These are phyloP conservation scores for Blastocystis sp. DNA, from an alignment of 352 stramenopile species.

Conservation along the genomic window DNA sequence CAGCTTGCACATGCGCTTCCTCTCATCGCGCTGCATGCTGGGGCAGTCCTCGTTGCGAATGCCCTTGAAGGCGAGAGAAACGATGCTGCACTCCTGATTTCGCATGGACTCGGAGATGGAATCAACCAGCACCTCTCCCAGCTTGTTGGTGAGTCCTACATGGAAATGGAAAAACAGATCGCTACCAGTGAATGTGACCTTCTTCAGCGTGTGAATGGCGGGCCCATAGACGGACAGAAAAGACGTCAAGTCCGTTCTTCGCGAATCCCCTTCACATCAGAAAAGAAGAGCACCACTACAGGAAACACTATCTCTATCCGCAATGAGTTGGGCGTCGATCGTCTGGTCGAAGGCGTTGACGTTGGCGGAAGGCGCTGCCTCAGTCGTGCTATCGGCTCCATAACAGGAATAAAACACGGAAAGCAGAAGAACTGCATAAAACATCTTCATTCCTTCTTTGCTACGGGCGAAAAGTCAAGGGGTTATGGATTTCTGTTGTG, in stretches of 20 bases:
- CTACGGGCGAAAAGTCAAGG: not conserved
- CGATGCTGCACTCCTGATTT: not conserved
- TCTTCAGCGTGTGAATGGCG: not conserved
- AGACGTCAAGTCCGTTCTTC: not conserved
- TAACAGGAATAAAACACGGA: not conserved
- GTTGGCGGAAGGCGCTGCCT: not conserved
- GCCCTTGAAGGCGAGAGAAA: slow-evolving; percentile 37
- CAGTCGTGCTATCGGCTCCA: not conserved
- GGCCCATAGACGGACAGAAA: slow-evolving; percentile 38
- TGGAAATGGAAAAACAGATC: not conserved
- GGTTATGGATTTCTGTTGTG: not conserved
- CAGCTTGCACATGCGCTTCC: slow-evolving; percentile 50
- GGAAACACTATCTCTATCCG: slow-evolving; percentile 6
- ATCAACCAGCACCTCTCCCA: not conserved
- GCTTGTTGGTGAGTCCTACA: slow-evolving; percentile 58
- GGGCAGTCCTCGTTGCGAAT: slow-evolving; percentile 44
- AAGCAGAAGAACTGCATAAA: not conserved
- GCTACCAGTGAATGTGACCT: slow-evolving; percentile 13
- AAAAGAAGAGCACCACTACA: not conserved
- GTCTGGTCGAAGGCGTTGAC: slow-evolving; percentile 6
- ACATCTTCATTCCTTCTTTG: not conserved
- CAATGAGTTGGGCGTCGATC: slow-evolving; percentile 16
- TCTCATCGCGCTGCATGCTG: slow-evolving; percentile 43
- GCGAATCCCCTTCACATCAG: slow-evolving; percentile 6
- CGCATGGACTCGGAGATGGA: not conserved